These are phyloP conservation scores for Agrocybe pediades DNA, from an alignment of 768 basidiomycete genomes.

Conservation along the genomic window DNA sequence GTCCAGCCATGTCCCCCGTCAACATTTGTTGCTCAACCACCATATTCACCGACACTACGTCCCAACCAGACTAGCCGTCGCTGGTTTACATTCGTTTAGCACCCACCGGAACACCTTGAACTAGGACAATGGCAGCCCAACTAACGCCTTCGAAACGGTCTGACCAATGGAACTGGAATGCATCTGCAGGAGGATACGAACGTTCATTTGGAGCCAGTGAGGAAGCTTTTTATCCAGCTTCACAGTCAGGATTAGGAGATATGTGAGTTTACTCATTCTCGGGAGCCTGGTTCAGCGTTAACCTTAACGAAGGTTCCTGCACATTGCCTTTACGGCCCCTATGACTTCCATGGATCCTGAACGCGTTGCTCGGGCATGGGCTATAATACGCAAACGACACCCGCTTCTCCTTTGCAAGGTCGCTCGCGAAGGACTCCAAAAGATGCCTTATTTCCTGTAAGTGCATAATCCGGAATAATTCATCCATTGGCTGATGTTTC, in stretches of 20 bases:
- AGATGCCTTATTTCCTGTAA: slow-evolving; percentile 43
- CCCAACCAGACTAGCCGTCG: no score
- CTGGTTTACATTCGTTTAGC: no score
- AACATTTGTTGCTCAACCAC: no score
- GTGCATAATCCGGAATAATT: neutral
- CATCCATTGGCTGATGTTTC: neutral
- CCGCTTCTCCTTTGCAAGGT: slow-evolving; percentile 55
- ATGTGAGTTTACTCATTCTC: slow-evolving; percentile 27
- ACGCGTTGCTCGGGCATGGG: slow-evolving; percentile 56
- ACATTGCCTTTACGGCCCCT: slow-evolving; percentile 29
- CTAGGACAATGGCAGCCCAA: no score
- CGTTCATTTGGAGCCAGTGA: slow-evolving; percentile 32
- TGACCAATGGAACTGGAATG: no score
- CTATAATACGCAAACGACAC: slow-evolving; percentile 55
- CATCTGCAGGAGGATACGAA: no score
- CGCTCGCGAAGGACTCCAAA: slow-evolving; percentile 35
- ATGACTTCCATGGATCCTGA: slow-evolving; percentile 16
- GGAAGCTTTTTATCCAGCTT: slow-evolving; percentile 31
- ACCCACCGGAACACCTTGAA: no score
- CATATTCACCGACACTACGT: no score
- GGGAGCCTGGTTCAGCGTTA: neutral
- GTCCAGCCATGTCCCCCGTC: no score
- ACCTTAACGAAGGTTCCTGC: slow-evolving; percentile 27
- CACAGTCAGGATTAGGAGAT: slow-evolving; percentile 32
- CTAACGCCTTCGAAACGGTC: no score